Evolutionary conservation across 768 basidiomycete species (phyloP), one percentile per base, ranked within the genome.

Genomic region (Boletus rubroflammeus): DNA sequence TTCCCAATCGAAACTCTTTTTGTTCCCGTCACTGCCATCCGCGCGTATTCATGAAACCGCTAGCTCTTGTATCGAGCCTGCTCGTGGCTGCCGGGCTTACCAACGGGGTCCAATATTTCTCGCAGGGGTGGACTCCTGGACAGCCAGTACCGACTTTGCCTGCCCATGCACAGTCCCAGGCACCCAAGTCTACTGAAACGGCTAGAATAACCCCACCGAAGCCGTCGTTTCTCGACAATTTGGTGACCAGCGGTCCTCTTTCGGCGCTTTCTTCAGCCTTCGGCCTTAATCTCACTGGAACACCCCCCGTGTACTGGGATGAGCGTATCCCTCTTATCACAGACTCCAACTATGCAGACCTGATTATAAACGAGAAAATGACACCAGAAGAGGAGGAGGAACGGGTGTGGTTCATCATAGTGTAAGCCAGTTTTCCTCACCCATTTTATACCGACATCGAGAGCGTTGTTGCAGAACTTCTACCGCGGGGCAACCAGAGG

Each of bases 91-190:
- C 47, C 5, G 57, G 57, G 17, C 58, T 72, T n/a, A 61, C 44
- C 41, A 71, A 72, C 47, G 88, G n/a, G n/a, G 36, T 87, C 13
- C 84, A 88, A 59, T 91, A 90, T 70, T 85, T 91, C 70, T 90
- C 89, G 4, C 74, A 75, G 31, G 91, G 90, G n/a, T 93, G 90
- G 90, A 64, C 74, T 28, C 90, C 90, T 3, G 90, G 88, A 28
- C 85, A 91, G 64, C 73, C 81, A 0, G 75, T 75, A 25, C 62
- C 68, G 11, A 72, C 68, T n/a, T n/a, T 47, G 14, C 40, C 57
- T 26, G 29, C 55, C 23, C 42, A 52, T 35, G 59, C 47, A 45
- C 63, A 53, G 19, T 38, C 60, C 40, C 50, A 64, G 38, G 60
- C 61, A 19, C 55, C 67, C 43, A 59, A 71, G 29, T 32, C 66